Conservation (phyloP, 257 asterid species). For the Pogostemon cablin region DNA sequence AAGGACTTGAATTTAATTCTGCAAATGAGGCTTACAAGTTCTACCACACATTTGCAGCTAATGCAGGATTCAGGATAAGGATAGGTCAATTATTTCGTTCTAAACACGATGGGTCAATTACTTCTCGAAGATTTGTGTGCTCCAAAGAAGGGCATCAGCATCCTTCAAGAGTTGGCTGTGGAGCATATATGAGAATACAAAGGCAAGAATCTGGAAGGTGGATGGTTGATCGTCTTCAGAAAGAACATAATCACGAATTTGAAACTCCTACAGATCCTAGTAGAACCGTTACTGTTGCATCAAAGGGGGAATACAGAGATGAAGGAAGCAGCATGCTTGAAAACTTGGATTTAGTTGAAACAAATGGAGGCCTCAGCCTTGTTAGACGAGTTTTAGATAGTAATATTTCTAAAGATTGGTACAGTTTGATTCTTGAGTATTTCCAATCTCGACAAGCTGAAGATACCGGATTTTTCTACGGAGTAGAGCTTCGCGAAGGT, state of each 20-base stretch:
- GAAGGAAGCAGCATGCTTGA: slow-evolving; percentile 71
- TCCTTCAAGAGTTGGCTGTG: slow-evolving; percentile 98
- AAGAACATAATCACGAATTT: slow-evolving; percentile 79
- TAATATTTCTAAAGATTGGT: slow-evolving; percentile 68
- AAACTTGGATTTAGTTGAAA: slow-evolving; percentile 82
- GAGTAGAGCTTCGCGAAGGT: slow-evolving; percentile 78
- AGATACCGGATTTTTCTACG: slow-evolving; percentile 88
- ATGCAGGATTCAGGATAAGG: slow-evolving; percentile 72
- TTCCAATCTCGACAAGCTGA: slow-evolving; percentile 84
- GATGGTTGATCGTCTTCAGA: slow-evolving; percentile 88
- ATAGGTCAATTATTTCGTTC: slow-evolving; percentile 96
- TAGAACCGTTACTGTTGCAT: slow-evolving; percentile 48
- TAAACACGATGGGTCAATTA: slow-evolving; percentile 86
- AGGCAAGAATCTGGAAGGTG: slow-evolving; percentile 83
- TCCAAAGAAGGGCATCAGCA: slow-evolving; percentile 98
- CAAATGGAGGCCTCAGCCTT: slow-evolving; percentile 80
- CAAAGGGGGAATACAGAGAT: slow-evolving; percentile 52
- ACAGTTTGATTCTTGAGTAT: slow-evolving; percentile 69
- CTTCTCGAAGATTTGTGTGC: slow-evolving; percentile 95
- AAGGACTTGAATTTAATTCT: slow-evolving; percentile 76
- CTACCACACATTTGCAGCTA: slow-evolving; percentile 68
- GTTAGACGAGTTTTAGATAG: slow-evolving; percentile 61
- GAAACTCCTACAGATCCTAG: slow-evolving; percentile 50
- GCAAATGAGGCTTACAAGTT: slow-evolving; percentile 87
- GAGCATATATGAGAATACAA: slow-evolving; percentile 95